These are phyloP conservation scores for Medicago ruthenica DNA, from an alignment of 306 rosid genomes.

Conservation along the genomic window DNA sequence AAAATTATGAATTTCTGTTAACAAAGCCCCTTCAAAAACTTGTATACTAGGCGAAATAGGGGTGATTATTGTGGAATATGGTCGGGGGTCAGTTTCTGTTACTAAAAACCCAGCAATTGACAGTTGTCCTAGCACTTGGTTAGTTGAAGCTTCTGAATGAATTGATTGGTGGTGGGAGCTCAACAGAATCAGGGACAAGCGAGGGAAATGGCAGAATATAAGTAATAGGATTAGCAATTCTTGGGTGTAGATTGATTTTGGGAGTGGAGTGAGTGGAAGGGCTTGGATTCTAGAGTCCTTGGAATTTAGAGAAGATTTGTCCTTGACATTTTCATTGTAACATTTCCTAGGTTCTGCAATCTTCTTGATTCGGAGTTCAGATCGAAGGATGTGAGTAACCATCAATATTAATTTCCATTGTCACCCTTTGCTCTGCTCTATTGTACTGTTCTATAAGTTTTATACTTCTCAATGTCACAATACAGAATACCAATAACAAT, in stretches of 20 bases:
- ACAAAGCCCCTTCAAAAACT: background rate
- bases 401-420: background rate
- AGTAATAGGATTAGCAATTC: conserved; percentile 16
- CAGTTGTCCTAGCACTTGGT: background rate
- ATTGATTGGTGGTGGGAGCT: conserved; percentile 18
- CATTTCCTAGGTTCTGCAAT: conserved; percentile 8
- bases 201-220: conserved; percentile 5
- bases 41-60: conserved; percentile 1
- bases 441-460: conserved; percentile 16
- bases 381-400: conserved; percentile 6
- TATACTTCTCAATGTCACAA: conserved; percentile 3
- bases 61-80: conserved; percentile 3
- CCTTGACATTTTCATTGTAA: background rate
- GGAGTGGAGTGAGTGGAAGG: background rate
- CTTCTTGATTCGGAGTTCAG: conserved; percentile 34
- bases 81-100: conserved; percentile 41
- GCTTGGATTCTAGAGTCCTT: conserved; percentile 1
- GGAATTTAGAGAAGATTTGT: conserved; percentile 23
- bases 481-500: too few species aligned
- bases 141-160: conserved; percentile 3
- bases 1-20: conserved; percentile 18
- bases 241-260: conserved; percentile 17
- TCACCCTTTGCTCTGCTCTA: background rate
- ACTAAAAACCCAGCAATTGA: conserved; percentile 8
- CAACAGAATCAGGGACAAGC: conserved; percentile 27